Conservation (phyloP, 106 monocot species). For the Dendrobium officinale region DNA sequence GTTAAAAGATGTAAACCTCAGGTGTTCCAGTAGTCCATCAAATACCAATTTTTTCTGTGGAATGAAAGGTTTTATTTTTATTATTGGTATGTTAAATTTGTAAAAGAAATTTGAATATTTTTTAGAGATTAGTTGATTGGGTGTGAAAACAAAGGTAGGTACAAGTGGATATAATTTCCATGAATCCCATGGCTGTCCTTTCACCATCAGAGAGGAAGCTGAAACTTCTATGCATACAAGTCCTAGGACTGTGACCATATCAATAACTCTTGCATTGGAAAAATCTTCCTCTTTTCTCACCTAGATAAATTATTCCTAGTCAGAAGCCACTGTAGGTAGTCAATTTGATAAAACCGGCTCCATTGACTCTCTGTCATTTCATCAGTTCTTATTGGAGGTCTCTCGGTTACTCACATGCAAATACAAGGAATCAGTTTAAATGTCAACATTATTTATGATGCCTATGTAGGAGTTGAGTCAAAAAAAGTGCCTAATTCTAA, state of each 20-base stretch:
- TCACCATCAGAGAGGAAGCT: too few species aligned
- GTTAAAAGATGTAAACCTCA: background rate
- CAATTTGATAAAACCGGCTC: background rate
- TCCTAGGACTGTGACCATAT: background rate
- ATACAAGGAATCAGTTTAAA: background rate
- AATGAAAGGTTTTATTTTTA: background rate
- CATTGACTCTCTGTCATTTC: too few species aligned
- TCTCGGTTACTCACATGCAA: background rate
- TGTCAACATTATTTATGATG: background rate
- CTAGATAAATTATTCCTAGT: background rate
- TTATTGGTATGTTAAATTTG: background rate
- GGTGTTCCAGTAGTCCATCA: background rate
- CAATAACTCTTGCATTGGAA: background rate
- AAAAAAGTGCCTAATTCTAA: background rate
- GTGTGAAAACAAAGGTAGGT: too few species aligned
- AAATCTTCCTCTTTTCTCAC: background rate
- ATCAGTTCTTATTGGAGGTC: background rate
- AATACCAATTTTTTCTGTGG: background rate
- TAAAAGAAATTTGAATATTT: background rate
- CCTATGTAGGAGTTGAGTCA: background rate
- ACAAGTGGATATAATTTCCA: too few species aligned
- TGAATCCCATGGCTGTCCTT: too few species aligned
- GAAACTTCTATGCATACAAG: background rate
- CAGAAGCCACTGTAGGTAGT: background rate
- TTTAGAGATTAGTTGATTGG: background rate